These are phyloP conservation scores for Hypoxylon sp. DNA, from an alignment of 2,329 filamentous ascomycete genomes.

Conservation along the genomic window DNA sequence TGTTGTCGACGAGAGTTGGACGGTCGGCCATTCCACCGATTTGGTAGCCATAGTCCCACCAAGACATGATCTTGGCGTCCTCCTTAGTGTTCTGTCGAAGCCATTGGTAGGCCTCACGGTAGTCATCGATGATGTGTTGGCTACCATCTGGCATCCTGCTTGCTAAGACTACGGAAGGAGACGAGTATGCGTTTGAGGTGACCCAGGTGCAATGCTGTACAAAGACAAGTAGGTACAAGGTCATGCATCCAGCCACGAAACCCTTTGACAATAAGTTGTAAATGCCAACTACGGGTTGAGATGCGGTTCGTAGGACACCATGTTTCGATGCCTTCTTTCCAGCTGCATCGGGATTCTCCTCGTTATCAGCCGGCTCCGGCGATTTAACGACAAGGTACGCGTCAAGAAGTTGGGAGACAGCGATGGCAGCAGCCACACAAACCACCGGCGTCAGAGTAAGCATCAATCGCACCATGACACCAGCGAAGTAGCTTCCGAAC, in stretches of 20 bases:
- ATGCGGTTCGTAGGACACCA: conserved; percentile 76
- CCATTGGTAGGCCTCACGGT: conserved; percentile 99
- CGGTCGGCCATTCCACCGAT: conserved; percentile 99
- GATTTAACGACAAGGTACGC: conserved; percentile 80
- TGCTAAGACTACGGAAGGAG: conserved; percentile 94
- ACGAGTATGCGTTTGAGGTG: conserved; percentile 98
- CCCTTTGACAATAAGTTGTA: conserved; percentile 85
- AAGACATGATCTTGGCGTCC: conserved; percentile 98
- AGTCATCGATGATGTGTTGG: conserved; percentile 99
- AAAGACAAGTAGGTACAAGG: conserved; percentile 89
- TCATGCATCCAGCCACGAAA: conserved; percentile 79
- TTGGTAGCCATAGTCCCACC: conserved; percentile 99
- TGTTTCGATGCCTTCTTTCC: conserved; percentile 69
- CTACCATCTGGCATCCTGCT: conserved; percentile 93
- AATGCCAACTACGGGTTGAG: conserved; percentile 84
- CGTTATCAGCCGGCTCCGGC: conserved; percentile 68
- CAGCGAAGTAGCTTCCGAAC: conserved; percentile 96
- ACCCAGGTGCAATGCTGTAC: conserved; percentile 99
- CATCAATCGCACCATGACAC: conserved; percentile 99
- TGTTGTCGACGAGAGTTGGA: conserved; percentile 98
- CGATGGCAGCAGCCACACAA: conserved; percentile 92
- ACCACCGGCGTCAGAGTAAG: conserved; percentile 96
- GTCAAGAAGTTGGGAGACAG: conserved; percentile 89
- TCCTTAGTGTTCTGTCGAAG: conserved; percentile 95
- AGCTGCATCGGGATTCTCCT: conserved; percentile 65